phyloP scores from a whole-genome alignment of 805 yeast species.

The Trichomonascus vanleenenianus region DNA sequence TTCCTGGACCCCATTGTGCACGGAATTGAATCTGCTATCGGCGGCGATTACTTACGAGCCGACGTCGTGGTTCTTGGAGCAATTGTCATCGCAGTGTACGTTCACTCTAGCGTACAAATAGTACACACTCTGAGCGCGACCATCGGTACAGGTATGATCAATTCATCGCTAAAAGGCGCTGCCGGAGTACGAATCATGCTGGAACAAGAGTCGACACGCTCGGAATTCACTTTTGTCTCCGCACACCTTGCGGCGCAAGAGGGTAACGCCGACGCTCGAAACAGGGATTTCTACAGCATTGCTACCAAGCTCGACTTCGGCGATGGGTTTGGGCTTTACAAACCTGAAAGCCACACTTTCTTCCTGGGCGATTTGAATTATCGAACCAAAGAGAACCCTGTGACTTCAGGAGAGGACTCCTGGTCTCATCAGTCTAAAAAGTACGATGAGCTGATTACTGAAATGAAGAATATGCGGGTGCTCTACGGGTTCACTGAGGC shows the following conservation, averaged over 20 bases:
- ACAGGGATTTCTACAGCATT: slow-evolving; percentile 42
- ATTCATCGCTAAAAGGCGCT: slow-evolving; percentile 70
- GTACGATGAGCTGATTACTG: slow-evolving; percentile 46
- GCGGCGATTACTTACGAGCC: slow-evolving; percentile 10
- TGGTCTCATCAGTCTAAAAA: not conserved
- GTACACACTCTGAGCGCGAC: slow-evolving; percentile 19
- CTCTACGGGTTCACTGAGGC: slow-evolving; percentile 63
- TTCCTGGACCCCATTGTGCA: slow-evolving; percentile 22
- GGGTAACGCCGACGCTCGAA: slow-evolving; percentile 50
- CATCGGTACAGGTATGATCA: slow-evolving; percentile 27
- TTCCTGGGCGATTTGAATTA: slow-evolving; percentile 84
- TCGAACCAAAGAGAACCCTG: slow-evolving; percentile 38
- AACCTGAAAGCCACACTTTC: slow-evolving; percentile 52
- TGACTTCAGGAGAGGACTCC: slow-evolving; percentile 7
- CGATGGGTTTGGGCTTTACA: slow-evolving; percentile 46
- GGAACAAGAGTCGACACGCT: slow-evolving; percentile 14
- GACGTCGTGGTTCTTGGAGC: slow-evolving; percentile 24
- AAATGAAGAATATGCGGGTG: slow-evolving; percentile 31
- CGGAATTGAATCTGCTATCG: slow-evolving; percentile 21
- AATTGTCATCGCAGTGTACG: slow-evolving; percentile 23
- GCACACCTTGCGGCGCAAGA: slow-evolving; percentile 78
- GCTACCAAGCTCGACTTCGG: slow-evolving; percentile 49
- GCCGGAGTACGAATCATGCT: slow-evolving; percentile 49
- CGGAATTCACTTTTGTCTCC: slow-evolving; percentile 51
- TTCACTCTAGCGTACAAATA: not conserved